Evolutionary conservation across 2,329 filamentous ascomycete genomes (phyloP), one percentile per base, ranked within the genome.

Genomic region (Zymoseptoria brevis): DNA sequence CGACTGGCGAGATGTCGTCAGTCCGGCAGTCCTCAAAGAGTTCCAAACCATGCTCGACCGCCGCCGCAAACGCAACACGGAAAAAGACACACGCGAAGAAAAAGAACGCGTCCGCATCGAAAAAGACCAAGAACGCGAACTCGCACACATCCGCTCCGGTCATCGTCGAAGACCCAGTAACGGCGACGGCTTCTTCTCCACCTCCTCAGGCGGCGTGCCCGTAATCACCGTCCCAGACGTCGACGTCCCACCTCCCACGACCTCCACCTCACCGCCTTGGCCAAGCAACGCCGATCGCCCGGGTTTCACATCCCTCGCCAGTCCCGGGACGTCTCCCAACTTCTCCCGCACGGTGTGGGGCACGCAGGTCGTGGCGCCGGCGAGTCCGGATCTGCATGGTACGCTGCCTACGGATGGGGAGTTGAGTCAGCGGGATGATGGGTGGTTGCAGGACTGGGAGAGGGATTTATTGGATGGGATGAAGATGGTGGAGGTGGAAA

Each of bases 1-100:
- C 70, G 91, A 96, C 72, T 96, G 92, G 92, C 91, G 89, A 2
- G 91, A 96, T 65, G 89, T 94, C 45, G 89, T 96, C 4, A 81
- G 85, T 2, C 80, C 85, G 0, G 87, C 89, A 55, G 82, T 89
- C 3, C 78, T 96, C n/a, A 85, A 85, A 48, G 81, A 81, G 1
- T 96, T 96, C 74, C 79, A 81, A n/a, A 75, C 79, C 0, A 90
- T 96, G 60, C 87, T 94, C 56, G 88, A 89, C 64, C 82, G 83
- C 58, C 82, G 92, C 56, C 81, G 90, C 58, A 90, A 87, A 73
- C 82, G 83, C 57, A 91, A 95, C 67, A 80, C 81, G 5, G 92
- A 96, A 66, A 96, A 96, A 73, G 89, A 90, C 60, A 83, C 82
- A 0, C 86, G 89, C 60, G 92, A 96, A 71, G 92, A 96, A 70